Evolutionary conservation across 2,329 filamentous ascomycete genomes (phyloP), one percentile per base, ranked within the genome.

Genomic region (Fusarium temperatum): DNA sequence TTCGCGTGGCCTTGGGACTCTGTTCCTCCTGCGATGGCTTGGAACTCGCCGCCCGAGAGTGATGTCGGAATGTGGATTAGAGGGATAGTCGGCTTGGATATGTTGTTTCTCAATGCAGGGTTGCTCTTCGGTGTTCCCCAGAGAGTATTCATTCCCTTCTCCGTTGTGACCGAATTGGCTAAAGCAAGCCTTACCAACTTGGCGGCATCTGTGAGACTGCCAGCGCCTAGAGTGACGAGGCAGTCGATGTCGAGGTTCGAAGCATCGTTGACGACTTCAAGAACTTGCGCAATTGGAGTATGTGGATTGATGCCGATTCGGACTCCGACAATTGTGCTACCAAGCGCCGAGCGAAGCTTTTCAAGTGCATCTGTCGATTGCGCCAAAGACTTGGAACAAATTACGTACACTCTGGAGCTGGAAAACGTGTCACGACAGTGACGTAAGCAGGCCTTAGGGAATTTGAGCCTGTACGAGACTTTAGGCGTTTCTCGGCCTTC

Each of bases 181-280:
- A 88, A 79, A 8, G 84, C 87, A 28, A 88, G 79, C 8, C 84
- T 80, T 32, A 87, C 80, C 3, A 90, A 81, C 77, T 90, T 90
- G 0, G 87, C 87, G 1, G 82, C 87, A 75, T 90, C 88, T 0
- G 87, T 89, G n/a, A 90, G 76, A 53, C 85, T 88, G 0, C 89
- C 88, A 2, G 83, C 88, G 8, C 89, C 88, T 5, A 90, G 77
- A 0, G 88, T 90, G 17, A 90, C 77, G 10, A 90, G 76, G 45
- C 86, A 82, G 79, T 90, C 88, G 0, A 83, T 83, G 8, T 83
- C 62, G 13, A 74, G 75, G 1, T 74, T 69, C 10, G 80, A 76
- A 4, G 83, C 82, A 28, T 88, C 85, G 1, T 80, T 74, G 3
- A 84, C 81, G 32, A 88, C 82, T 48, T 86, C 82, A 0, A 89